Percentiles rank a stretch among this genome's conserved stretches.
Conservation (phyloP, 768 basidiomycete species). For the Agaricus subrufescens region DNA sequence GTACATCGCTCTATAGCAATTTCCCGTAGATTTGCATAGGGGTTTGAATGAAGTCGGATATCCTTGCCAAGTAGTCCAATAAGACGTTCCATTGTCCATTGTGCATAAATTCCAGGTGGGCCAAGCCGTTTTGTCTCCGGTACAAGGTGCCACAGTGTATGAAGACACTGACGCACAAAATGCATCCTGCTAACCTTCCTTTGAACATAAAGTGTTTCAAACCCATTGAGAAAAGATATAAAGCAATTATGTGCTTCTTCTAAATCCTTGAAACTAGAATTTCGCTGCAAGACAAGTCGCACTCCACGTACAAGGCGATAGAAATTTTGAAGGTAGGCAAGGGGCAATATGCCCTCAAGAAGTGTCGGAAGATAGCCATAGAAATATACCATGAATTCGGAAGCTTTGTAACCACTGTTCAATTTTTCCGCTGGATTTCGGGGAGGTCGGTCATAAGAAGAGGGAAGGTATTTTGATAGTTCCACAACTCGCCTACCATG, state of each 20-base stretch:
- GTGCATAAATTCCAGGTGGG: constrained; percentile 10
- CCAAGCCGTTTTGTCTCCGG: constrained; percentile 18
- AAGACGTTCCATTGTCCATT: constrained; percentile 28
- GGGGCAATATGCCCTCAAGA: constrained; percentile 18
- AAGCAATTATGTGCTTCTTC: constrained; percentile 18
- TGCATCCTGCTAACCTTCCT: constrained; percentile 21
- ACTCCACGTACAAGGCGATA: constrained; percentile 24
- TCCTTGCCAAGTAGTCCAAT: constrained; percentile 23
- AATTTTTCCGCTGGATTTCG: constrained; percentile 30
- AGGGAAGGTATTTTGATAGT: constrained; percentile 17
- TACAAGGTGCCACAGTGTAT: constrained; percentile 23
- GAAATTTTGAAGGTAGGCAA: constrained; percentile 18
- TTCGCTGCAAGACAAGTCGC: constrained; percentile 18
- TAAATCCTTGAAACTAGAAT: constrained; percentile 15
- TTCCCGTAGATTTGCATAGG: constrained; percentile 20
- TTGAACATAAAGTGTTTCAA: constrained; percentile 30
- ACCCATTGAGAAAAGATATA: constrained; percentile 24
- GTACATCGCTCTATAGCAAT: constrained; percentile 13
- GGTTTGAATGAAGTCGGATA: constrained; percentile 20
- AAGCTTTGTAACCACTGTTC: constrained; percentile 33
- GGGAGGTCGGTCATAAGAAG: constrained; percentile 21
- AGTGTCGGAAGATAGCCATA: constrained; percentile 29
- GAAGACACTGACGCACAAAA: constrained; percentile 26
- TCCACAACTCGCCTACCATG: constrained; percentile 27
- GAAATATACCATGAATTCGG: constrained; percentile 28